Conservation (phyloP, 2,329 filamentous ascomycete species). For the Trichophyton schoenleinii region DNA sequence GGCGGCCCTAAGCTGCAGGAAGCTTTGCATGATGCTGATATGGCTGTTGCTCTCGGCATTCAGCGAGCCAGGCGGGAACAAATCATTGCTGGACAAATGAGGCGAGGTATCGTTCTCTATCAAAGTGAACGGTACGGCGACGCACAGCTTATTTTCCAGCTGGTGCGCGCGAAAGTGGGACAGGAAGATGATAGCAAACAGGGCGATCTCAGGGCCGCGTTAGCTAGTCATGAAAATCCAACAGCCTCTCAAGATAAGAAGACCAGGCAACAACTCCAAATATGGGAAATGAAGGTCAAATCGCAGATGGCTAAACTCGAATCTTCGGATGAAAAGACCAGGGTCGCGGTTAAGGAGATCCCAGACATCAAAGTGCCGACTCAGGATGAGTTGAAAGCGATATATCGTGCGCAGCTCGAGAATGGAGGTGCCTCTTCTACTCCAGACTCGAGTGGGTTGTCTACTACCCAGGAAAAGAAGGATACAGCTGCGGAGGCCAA, state of each 20-base stretch:
- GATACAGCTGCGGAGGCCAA: slow-evolving; percentile 4
- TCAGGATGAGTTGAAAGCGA: slow-evolving; percentile 26
- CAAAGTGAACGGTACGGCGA: slow-evolving; percentile 61
- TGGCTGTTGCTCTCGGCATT: slow-evolving; percentile 48
- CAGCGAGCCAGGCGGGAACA: slow-evolving; percentile 61
- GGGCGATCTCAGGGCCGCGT: slow-evolving; percentile 20
- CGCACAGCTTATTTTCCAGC: slow-evolving; percentile 56
- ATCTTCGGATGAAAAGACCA: slow-evolving; percentile 37
- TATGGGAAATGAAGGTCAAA: slow-evolving; percentile 48
- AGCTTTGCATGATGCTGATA: slow-evolving; percentile 58
- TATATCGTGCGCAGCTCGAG: slow-evolving; percentile 22
- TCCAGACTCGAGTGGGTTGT: neutral
- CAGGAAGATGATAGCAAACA: slow-evolving; percentile 13
- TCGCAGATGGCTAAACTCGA: slow-evolving; percentile 39
- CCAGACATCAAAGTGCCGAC: slow-evolving; percentile 38
- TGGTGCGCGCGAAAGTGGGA: slow-evolving; percentile 41
- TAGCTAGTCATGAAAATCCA: slow-evolving; percentile 6
- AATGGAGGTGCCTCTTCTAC: slow-evolving; percentile 10
- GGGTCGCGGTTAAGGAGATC: slow-evolving; percentile 40
- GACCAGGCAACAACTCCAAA: slow-evolving; percentile 29
- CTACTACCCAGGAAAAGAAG: neutral
- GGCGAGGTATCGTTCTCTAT: slow-evolving; percentile 62
- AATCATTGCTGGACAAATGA: slow-evolving; percentile 69
- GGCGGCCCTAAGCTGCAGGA: slow-evolving; percentile 27
- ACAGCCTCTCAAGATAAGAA: slow-evolving; percentile 7